These are phyloP conservation scores for Pugionium cornutum DNA, from an alignment of 345 rosid genomes.

Conservation along the genomic window DNA sequence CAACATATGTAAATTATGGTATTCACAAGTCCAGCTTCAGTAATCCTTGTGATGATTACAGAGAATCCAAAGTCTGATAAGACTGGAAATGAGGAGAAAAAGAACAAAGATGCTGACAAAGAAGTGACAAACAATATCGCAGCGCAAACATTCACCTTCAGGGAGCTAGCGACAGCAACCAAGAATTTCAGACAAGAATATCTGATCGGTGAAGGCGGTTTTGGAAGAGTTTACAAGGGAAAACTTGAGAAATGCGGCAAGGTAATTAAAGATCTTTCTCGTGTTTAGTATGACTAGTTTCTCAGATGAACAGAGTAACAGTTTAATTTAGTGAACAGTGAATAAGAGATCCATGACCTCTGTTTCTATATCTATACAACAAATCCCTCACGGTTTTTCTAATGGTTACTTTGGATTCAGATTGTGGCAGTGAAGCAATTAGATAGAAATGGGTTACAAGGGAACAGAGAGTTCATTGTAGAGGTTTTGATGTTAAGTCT, in stretches of 20 bases:
- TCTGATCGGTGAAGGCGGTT: conserved; percentile 22
- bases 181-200: conserved; percentile 16
- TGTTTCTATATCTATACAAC: background rate
- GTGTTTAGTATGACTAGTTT: too few species aligned
- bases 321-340: too few species aligned
- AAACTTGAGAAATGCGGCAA: conserved; percentile 1
- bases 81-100: background rate
- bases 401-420: background rate
- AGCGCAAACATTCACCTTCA: conserved; percentile 6
- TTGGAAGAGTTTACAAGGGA: conserved; percentile 16
- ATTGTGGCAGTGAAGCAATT: conserved; percentile 18
- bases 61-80: background rate
- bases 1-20: too few species aligned
- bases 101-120: background rate
- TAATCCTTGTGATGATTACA: background rate
- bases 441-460: conserved; percentile 11
- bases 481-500: conserved; percentile 14
- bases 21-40: background rate
- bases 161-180: conserved; percentile 2
- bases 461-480: conserved; percentile 13
- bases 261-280: background rate
- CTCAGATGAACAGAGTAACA: too few species aligned
- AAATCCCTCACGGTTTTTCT: too few species aligned
- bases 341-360: too few species aligned
- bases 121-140: conserved; percentile 6